phyloP scores from a whole-genome alignment of 108 stramenopile species.

The Conticribra guillardii region DNA sequence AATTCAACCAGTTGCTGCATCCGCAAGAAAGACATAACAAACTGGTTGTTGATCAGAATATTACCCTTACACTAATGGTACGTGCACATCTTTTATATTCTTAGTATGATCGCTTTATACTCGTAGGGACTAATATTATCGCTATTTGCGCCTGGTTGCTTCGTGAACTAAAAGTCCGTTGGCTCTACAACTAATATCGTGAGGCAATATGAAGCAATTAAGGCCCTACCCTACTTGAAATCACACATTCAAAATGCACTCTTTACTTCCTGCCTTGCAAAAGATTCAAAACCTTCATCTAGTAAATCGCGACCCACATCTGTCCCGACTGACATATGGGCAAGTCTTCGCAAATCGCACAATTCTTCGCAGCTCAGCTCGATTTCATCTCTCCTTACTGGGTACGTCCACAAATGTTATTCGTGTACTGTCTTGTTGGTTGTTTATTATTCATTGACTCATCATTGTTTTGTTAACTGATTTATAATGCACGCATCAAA shows the following conservation, averaged over 20 bases:
- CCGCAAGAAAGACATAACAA: constrained; percentile 18
- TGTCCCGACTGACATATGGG: constrained; percentile 28
- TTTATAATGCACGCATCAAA: too few relatives aligned
- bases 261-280: constrained; percentile 16
- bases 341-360: constrained; percentile 14
- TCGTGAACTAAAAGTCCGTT: constrained; percentile 2
- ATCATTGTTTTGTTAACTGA: too few relatives aligned
- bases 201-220: constrained; percentile 46
- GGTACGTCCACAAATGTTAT: too few relatives aligned
- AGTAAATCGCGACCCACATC: constrained; percentile 11
- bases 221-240: constrained; percentile 22
- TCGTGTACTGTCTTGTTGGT: constrained; percentile 10
- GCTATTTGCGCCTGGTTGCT: background rate
- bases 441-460: too few relatives aligned
- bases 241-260: constrained; percentile 46
- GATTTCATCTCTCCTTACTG: constrained; percentile 19
- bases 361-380: constrained; percentile 17
- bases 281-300: background rate
- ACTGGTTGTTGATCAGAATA: constrained; percentile 23
- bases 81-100: background rate
- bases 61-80: constrained; percentile 25
- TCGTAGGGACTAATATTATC: background rate
- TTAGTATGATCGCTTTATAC: background rate
- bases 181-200: constrained; percentile 46
- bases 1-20: constrained; percentile 37